Percentiles rank a stretch among this genome's conserved stretches.
These are phyloP conservation scores for Solanum sejunctum DNA, from an alignment of 257 asterid species.

Conservation along the genomic window DNA sequence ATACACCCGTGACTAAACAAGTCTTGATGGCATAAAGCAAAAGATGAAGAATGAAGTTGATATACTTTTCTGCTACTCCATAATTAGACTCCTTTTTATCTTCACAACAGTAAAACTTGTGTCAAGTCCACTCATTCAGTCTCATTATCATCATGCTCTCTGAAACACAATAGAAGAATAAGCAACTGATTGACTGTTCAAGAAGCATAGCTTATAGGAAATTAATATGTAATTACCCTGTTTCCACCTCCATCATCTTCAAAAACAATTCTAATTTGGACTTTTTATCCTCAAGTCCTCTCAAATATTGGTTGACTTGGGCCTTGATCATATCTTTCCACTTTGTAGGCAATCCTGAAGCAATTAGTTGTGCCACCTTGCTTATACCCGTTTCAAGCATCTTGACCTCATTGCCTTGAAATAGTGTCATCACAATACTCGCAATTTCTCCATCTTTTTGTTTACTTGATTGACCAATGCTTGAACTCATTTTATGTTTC, in stretches of 20 bases:
- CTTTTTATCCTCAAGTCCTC: not conserved
- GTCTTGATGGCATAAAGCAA: too few relatives aligned
- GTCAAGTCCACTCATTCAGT: too few relatives aligned
- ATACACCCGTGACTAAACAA: too few relatives aligned
- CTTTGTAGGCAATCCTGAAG: not conserved
- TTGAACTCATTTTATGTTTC: not conserved
- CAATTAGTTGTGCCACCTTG: not conserved
- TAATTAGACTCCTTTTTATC: too few relatives aligned
- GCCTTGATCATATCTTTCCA: not conserved
- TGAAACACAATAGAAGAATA: too few relatives aligned
- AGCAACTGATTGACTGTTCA: not conserved
- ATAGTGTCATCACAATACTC: not conserved
- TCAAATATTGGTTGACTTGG: not conserved
- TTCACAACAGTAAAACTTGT: too few relatives aligned
- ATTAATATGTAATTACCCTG: not conserved
- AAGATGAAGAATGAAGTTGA: too few relatives aligned
- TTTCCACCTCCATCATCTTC: not conserved
- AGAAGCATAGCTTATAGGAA: not conserved
- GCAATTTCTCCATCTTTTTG: too few relatives aligned
- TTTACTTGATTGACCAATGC: too few relatives aligned
- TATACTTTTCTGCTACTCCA: too few relatives aligned
- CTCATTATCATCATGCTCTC: too few relatives aligned
- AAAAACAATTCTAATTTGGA: not conserved
- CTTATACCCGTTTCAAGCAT: not conserved
- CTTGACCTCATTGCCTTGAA: not conserved